Conservation (phyloP, 345 rosid genomes). For the Eucalyptus regnans region DNA sequence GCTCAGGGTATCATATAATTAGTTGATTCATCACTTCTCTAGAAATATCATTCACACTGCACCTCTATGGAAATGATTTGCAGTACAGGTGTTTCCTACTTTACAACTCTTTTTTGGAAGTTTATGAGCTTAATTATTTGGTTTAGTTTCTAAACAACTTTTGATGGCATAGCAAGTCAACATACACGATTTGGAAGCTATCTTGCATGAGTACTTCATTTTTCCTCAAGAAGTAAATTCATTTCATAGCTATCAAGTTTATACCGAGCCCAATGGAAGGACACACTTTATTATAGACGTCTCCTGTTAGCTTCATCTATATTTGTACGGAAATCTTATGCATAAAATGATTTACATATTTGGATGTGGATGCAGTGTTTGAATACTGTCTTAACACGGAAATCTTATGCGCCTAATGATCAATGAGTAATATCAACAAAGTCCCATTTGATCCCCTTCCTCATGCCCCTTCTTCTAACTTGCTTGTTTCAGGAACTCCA, state of each 20-base stretch:
- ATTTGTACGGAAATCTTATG: not conserved
- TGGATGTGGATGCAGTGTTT: slow-evolving; percentile 33
- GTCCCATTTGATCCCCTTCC: too few relatives aligned
- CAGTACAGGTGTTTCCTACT: not conserved
- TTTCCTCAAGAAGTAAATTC: not conserved
- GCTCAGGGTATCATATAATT: not conserved
- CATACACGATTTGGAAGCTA: not conserved
- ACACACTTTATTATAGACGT: not conserved
- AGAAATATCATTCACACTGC: not conserved
- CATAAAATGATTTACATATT: not conserved
- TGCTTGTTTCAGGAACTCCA: slow-evolving; percentile 2
- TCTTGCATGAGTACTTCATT: not conserved
- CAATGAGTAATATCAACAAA: too few relatives aligned
- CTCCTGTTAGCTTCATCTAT: not conserved
- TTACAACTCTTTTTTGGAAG: not conserved
- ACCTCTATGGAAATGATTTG: not conserved
- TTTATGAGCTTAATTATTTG: not conserved
- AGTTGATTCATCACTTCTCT: not conserved
- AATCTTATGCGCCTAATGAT: not conserved
- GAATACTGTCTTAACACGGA: slow-evolving; percentile 71
- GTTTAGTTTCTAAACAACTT: not conserved
- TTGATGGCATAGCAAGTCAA: not conserved
- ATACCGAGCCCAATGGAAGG: not conserved
- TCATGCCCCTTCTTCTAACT: too few relatives aligned
- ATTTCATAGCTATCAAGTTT: not conserved